Percentiles rank a stretch among this genome's conserved stretches.
Evolutionary conservation across 1,284 basidiomycete genomes (phyloP).

Genomic region (Trametes polyzona): DNA sequence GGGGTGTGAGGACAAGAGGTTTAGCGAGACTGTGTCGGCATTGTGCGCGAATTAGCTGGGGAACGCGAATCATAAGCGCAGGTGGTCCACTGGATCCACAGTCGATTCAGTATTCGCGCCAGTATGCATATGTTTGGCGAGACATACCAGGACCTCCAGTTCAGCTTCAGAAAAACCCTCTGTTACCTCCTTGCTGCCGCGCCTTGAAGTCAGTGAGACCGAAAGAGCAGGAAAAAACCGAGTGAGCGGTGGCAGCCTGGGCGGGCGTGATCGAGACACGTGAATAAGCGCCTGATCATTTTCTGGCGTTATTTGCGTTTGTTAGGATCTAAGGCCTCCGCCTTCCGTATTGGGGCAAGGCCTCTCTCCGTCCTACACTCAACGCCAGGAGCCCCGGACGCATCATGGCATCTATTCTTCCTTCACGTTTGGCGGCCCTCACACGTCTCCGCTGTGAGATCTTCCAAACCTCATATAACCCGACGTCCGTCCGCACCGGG

Average conservation of each 20-base stretch:
- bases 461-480: slow-evolving; percentile 87
- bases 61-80: slow-evolving; percentile 14
- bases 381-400: neutral
- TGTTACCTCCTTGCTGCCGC: neutral
- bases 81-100: neutral
- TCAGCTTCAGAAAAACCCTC: no score
- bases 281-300: neutral
- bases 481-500: slow-evolving; percentile 75
- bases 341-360: slow-evolving; percentile 9
- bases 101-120: neutral
- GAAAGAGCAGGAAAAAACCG: no score
- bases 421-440: slow-evolving; percentile 56
- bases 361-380: neutral
- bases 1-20: neutral
- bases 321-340: slow-evolving; percentile 22
- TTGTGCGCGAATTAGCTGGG: slow-evolving; percentile 10
- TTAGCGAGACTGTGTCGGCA: slow-evolving; percentile 14
- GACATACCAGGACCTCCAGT: neutral
- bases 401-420: slow-evolving; percentile 40
- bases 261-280: no score
- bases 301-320: slow-evolving; percentile 19
- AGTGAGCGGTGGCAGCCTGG: no score
- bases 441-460: slow-evolving; percentile 66
- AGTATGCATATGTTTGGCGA: neutral
- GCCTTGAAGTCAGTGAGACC: no score